Evolutionary conservation across 2,329 filamentous ascomycete species (phyloP).

Genomic region (Xylaria sp.): DNA sequence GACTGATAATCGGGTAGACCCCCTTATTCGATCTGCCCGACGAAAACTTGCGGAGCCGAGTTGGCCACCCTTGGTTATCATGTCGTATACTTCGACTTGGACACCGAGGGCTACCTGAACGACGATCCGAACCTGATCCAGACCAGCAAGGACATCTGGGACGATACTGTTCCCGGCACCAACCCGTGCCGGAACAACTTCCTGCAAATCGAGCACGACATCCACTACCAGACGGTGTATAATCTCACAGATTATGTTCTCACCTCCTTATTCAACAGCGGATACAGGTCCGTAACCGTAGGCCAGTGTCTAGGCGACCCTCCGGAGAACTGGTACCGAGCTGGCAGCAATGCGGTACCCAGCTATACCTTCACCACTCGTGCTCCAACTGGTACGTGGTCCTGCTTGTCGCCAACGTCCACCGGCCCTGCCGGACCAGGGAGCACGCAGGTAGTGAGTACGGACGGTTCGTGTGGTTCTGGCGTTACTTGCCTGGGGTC

Average conservation of each 20-base stretch:
- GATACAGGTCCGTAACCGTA: conserved; percentile 61
- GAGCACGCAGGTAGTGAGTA: conserved; percentile 41
- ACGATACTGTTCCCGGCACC: conserved; percentile 48
- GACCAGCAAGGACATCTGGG: conserved; percentile 52
- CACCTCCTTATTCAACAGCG: conserved; percentile 53
- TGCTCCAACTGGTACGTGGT: conserved; percentile 46
- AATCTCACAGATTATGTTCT: conserved; percentile 59
- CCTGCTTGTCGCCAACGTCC: conserved; percentile 39
- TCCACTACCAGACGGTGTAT: conserved; percentile 58
- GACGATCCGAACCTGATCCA: conserved; percentile 49
- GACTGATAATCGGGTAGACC: conserved; percentile 41
- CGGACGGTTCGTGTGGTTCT: conserved; percentile 44
- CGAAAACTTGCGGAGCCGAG: conserved; percentile 42
- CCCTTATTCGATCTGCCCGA: conserved; percentile 48
- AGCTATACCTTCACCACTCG: conserved; percentile 44
- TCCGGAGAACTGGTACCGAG: conserved; percentile 63
- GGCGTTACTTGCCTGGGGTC: conserved; percentile 46
- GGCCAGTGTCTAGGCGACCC: conserved; percentile 66
- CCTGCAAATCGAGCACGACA: conserved; percentile 58
- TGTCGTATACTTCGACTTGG: conserved; percentile 48
- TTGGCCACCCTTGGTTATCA: conserved; percentile 48
- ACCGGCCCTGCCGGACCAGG: conserved; percentile 37
- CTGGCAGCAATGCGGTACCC: conserved; percentile 44
- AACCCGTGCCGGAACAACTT: conserved; percentile 46
- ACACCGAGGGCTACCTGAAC: conserved; percentile 50